Evolutionary conservation across 1,284 basidiomycete species (phyloP).

Genomic region (Sporisorium exsertum): DNA sequence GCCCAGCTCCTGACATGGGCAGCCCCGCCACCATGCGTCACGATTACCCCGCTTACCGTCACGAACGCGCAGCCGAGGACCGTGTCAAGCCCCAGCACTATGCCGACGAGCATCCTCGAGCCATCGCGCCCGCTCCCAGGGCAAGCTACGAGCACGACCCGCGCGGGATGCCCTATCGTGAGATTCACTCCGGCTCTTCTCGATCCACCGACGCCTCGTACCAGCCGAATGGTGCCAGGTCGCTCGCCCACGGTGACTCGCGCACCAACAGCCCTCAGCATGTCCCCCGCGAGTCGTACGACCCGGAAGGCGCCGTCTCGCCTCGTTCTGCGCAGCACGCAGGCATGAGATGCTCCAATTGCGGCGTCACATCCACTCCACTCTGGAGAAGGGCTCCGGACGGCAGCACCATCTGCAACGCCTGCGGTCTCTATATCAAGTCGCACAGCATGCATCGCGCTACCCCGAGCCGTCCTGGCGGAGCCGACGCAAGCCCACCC

Average conservation of each 20-base stretch:
- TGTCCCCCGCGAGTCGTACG: conserved; percentile 13
- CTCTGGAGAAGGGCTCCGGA: conserved; percentile 89
- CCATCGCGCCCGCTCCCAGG: conserved; percentile 34
- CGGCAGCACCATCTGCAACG: conserved; percentile 88
- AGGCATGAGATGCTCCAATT: conserved; percentile 77
- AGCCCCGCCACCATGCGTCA: conserved; percentile 44
- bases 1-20: conserved; percentile 39
- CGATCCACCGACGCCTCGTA: conserved; percentile 23
- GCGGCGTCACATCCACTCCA: conserved; percentile 87
- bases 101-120: conserved; percentile 32
- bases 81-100: conserved; percentile 34
- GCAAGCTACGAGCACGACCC: conserved; percentile 27
- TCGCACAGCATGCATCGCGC: conserved; percentile 49
- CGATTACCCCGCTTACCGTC: conserved; percentile 30
- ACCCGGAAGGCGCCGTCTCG: conserved; percentile 32
- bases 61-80: conserved; percentile 37
- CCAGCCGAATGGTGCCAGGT: conserved; percentile 24
- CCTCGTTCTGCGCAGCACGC: conserved; percentile 37
- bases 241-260: conserved; percentile 16
- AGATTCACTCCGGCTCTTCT: conserved; percentile 7
- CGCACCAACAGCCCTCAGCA: conserved; percentile 36
- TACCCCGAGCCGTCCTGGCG: conserved; percentile 27
- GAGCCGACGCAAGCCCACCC: conserved; percentile 34
- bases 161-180: conserved; percentile 20
- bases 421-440: conserved; percentile 72